phyloP scores from a whole-genome alignment of 371 early-diverging fungal species.

The Mitosporidium daphniae region DNA sequence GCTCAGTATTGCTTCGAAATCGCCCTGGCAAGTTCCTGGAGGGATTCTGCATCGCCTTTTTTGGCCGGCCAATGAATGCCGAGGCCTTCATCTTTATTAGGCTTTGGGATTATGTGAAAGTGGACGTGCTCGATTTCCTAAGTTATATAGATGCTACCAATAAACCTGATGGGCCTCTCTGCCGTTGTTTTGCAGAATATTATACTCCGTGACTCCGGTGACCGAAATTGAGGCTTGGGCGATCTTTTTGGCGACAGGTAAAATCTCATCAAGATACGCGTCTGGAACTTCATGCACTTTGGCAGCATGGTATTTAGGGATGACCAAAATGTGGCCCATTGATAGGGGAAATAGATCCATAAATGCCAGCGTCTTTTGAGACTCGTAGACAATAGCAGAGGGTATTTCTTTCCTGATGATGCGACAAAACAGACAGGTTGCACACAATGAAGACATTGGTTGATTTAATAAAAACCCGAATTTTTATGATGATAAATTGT shows the following conservation, averaged over 20 bases:
- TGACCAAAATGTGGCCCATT: too few species aligned
- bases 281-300: constrained; percentile 51
- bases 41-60: constrained; percentile 10
- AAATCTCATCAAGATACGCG: constrained; percentile 28
- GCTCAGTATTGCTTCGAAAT: too few species aligned
- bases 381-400: constrained; percentile 33
- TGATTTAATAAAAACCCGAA: too few species aligned
- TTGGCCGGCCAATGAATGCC: constrained; percentile 19
- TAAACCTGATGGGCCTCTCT: constrained; percentile 1
- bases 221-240: constrained; percentile 15
- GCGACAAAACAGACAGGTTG: constrained; percentile 1
- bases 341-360: constrained; percentile 8
- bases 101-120: constrained; percentile 54
- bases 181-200: constrained; percentile 1
- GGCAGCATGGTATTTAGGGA: constrained; percentile 19
- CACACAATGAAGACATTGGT: too few species aligned
- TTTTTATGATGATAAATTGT: too few species aligned
- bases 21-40: constrained; percentile 11
- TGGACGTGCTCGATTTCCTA: constrained; percentile 23
- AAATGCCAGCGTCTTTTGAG: constrained; percentile 18
- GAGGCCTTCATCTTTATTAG: constrained; percentile 20
- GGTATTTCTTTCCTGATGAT: constrained; percentile 18
- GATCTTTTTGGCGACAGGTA: constrained; percentile 48
- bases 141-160: neutral
- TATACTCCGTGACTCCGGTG: too few species aligned